Evolutionary conservation across 2,329 filamentous ascomycete species (phyloP).

Genomic region (Aureobasidium mangrovei): DNA sequence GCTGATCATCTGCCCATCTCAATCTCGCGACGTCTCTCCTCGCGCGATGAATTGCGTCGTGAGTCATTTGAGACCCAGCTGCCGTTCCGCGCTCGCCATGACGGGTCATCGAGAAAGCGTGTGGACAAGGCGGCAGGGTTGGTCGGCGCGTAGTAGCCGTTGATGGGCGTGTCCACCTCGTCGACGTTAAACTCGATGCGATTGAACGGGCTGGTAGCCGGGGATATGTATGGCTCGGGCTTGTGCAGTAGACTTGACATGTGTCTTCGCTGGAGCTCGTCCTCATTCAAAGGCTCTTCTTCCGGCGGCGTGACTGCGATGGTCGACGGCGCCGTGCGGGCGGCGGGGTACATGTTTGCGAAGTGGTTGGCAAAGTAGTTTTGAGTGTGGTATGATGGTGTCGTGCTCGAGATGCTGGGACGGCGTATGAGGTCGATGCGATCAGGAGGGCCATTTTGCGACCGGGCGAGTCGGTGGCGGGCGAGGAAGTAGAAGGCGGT

Average conservation of each 20-base stretch:
- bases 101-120: background rate
- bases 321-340: conserved; percentile 20
- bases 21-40: conserved; percentile 8
- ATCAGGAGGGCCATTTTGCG: conserved; percentile 23
- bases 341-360: conserved; percentile 38
- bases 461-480: conserved; percentile 22
- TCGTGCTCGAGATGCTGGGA: conserved; percentile 14
- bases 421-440: conserved; percentile 12
- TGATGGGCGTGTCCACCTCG: conserved; percentile 10
- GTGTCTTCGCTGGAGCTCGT: conserved; percentile 42
- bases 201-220: conserved; percentile 7
- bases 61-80: background rate
- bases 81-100: background rate
- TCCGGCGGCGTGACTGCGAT: conserved; percentile 17
- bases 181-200: conserved; percentile 16
- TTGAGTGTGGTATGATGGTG: conserved; percentile 25
- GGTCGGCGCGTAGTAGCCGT: conserved; percentile 5
- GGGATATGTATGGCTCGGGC: conserved; percentile 7
- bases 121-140: background rate
- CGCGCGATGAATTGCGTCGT: background rate
- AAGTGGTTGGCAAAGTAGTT: conserved; percentile 38
- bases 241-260: conserved; percentile 38
- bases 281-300: conserved; percentile 34
- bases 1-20: background rate
- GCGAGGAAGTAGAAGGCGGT: conserved; percentile 34